phyloP scores from a whole-genome alignment of 352 stramenopile genomes.

The Blastocystis sp. region DNA sequence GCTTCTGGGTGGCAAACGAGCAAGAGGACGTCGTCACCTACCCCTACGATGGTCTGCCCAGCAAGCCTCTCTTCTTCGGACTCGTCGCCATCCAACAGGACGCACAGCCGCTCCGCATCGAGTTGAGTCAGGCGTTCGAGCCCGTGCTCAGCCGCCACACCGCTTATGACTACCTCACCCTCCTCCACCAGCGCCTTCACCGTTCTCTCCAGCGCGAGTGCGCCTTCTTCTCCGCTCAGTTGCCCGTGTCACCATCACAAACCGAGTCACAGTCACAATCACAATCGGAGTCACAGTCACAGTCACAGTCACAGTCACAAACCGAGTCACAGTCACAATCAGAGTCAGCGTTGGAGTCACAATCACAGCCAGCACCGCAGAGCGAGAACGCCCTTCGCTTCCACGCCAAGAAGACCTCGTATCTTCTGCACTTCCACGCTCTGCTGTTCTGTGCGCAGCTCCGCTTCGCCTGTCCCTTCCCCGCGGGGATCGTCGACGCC shows the following conservation, averaged over 20 bases:
- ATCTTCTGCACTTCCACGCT: not conserved
- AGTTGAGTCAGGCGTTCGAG: not conserved
- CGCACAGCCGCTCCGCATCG: not conserved
- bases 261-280: too few species aligned
- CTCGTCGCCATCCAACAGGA: not conserved
- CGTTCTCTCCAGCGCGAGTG: not conserved
- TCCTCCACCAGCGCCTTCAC: not conserved
- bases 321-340: too few species aligned
- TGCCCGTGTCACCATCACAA: not conserved
- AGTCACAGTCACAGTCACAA: too few species aligned
- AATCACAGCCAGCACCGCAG: not conserved
- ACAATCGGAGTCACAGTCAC: too few species aligned
- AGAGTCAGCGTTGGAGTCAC: too few species aligned
- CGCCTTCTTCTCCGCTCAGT: not conserved
- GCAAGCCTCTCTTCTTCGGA: not conserved
- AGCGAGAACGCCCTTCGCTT: not conserved
- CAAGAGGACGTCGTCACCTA: not conserved
- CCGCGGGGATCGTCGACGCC: not conserved
- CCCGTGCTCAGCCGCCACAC: not conserved
- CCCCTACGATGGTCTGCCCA: not conserved
- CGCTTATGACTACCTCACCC: not conserved
- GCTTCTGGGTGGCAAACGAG: constrained; percentile 45
- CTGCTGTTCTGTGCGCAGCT: not conserved
- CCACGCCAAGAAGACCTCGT: constrained; percentile 1
- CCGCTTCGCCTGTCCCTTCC: not conserved